A percentile compares a stretch with the other conserved stretches of the same genome.
Conservation (phyloP, 2,329 filamentous ascomycete genomes). For the Didymella keratinophila region DNA sequence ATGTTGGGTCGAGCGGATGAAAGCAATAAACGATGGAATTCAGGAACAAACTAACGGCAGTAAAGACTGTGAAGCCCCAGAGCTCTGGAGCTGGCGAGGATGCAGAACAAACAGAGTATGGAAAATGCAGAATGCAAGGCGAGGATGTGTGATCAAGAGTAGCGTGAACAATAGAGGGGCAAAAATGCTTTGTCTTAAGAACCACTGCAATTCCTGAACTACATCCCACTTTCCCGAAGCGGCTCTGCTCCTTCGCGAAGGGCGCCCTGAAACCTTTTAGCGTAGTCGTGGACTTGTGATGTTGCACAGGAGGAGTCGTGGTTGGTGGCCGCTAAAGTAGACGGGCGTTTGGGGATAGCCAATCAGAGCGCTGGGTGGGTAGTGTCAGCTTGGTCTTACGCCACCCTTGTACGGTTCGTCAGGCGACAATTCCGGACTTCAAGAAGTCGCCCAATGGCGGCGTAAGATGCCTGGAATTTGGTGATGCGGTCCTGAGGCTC, state of each 20-base stretch:
- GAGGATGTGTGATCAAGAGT: slow-evolving; percentile 4
- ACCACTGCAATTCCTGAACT: neutral
- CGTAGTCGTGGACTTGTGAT: slow-evolving; percentile 17
- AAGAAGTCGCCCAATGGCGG: neutral
- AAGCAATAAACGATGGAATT: neutral
- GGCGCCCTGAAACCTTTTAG: slow-evolving; percentile 12
- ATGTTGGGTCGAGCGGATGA: neutral
- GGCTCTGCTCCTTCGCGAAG: slow-evolving; percentile 3
- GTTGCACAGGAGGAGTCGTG: slow-evolving; percentile 25
- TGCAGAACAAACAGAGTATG: neutral
- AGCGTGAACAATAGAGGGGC: slow-evolving; percentile 19
- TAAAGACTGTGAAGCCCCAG: slow-evolving; percentile 16
- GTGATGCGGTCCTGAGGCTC: slow-evolving; percentile 11
- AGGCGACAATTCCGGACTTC: slow-evolving; percentile 15
- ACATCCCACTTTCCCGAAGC: slow-evolving; percentile 16
- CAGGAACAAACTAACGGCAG: neutral
- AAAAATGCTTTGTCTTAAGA: slow-evolving; percentile 7
- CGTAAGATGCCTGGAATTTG: neutral
- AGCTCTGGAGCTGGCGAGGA: neutral
- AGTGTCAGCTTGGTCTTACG: slow-evolving; percentile 20
- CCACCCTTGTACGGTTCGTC: slow-evolving; percentile 20
- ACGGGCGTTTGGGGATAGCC: slow-evolving; percentile 23
- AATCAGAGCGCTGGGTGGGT: slow-evolving; percentile 20
- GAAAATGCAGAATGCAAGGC: slow-evolving; percentile 1
- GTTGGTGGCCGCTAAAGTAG: slow-evolving; percentile 29